These are phyloP conservation scores for Monosporozyma siamensis DNA, from an alignment of 805 yeast species.

Conservation along the genomic window DNA sequence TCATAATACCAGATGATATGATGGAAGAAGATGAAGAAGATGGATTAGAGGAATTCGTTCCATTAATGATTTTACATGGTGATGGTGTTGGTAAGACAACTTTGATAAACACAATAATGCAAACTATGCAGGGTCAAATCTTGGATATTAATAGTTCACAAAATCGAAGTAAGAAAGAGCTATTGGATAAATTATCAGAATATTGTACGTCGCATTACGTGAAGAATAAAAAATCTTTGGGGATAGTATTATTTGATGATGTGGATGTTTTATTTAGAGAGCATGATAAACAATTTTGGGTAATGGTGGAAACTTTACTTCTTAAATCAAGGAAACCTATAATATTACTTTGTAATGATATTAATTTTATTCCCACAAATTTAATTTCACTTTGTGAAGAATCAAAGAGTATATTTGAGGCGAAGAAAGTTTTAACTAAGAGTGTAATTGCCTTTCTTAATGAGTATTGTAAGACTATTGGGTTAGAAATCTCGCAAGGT, in stretches of 20 bases:
- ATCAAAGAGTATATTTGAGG: constrained; percentile 34
- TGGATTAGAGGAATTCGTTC: constrained; percentile 37
- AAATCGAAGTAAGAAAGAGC: constrained; percentile 61
- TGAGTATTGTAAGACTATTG: constrained; percentile 20
- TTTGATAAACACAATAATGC: constrained; percentile 56
- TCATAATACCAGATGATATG: constrained; percentile 29
- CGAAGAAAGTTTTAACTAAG: constrained; percentile 15
- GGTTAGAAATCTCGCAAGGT: constrained; percentile 28
- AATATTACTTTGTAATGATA: constrained; percentile 52
- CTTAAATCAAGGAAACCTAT: constrained; percentile 59
- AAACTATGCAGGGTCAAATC: constrained; percentile 56
- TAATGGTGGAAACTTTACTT: constrained; percentile 51
- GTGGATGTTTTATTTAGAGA: constrained; percentile 70
- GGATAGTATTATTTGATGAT: constrained; percentile 74
- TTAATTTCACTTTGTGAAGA: constrained; percentile 38
- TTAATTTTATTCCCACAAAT: constrained; percentile 38
- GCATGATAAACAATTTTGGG: constrained; percentile 76
- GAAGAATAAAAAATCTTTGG: constrained; percentile 41
- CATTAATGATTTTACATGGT: constrained; percentile 61
- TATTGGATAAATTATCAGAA: constrained; percentile 58
- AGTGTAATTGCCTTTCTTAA: constrained; percentile 31
- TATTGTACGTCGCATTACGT: constrained; percentile 78
- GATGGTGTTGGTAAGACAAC: constrained; percentile 74
- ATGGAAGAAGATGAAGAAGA: constrained; percentile 6
- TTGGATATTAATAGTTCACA: constrained; percentile 76